Conservation (phyloP, 2,329 filamentous ascomycete genomes). For the Shiraia bambusicola region DNA sequence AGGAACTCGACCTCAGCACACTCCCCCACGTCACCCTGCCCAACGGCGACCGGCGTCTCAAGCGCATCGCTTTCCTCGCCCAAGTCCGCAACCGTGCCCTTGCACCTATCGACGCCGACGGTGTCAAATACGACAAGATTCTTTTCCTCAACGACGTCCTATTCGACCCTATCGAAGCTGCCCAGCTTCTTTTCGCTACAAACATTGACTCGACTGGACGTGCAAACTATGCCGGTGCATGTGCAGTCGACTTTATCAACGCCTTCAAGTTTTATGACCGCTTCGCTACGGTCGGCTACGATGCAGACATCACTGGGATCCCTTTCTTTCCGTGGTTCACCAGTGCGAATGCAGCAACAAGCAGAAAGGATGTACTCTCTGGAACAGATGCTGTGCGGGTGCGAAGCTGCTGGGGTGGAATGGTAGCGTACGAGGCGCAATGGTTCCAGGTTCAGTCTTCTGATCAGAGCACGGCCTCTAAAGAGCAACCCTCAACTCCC, state of each 20-base stretch:
- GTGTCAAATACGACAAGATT: slow-evolving; percentile 61
- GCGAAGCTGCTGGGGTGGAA: slow-evolving; percentile 75
- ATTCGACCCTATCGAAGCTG: slow-evolving; percentile 60
- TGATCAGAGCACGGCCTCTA: slow-evolving; percentile 1
- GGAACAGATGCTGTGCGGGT: slow-evolving; percentile 67
- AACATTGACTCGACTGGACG: slow-evolving; percentile 56
- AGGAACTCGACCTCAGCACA: slow-evolving; percentile 57
- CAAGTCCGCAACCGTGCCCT: slow-evolving; percentile 72
- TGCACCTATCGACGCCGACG: slow-evolving; percentile 58
- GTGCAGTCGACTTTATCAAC: slow-evolving; percentile 69
- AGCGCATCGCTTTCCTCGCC: slow-evolving; percentile 73
- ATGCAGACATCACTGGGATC: slow-evolving; percentile 64
- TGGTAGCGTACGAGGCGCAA: slow-evolving; percentile 65
- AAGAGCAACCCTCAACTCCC: neutral
- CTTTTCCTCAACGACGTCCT: slow-evolving; percentile 68
- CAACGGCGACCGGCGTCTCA: slow-evolving; percentile 63
- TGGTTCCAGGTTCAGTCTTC: slow-evolving; percentile 54
- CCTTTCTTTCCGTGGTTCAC: slow-evolving; percentile 71
- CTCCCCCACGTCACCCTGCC: slow-evolving; percentile 64
- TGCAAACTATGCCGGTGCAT: slow-evolving; percentile 64
- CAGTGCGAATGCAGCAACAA: slow-evolving; percentile 51
- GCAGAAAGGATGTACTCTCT: slow-evolving; percentile 62
- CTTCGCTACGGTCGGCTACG: slow-evolving; percentile 68
- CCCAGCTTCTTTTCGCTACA: slow-evolving; percentile 65
- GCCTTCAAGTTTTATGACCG: slow-evolving; percentile 72